Evolutionary conservation across 257 asterid genomes (phyloP).

Genomic region (Solanum chmielewskii): DNA sequence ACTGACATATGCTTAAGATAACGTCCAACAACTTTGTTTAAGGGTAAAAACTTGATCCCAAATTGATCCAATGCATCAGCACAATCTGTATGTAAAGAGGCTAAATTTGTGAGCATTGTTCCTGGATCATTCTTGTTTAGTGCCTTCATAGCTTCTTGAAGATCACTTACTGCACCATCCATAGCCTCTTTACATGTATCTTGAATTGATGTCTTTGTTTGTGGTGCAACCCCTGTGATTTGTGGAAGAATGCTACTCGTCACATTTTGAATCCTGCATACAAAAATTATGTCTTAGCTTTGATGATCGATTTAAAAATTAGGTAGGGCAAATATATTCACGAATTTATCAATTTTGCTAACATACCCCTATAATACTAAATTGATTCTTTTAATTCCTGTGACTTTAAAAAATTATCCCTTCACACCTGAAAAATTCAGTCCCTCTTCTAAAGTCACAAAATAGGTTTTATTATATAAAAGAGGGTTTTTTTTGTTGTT

Average conservation of each 20-base stretch:
- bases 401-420: too few species aligned
- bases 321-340: background rate
- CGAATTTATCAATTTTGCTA: too few species aligned
- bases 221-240: background rate
- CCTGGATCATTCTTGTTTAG: background rate
- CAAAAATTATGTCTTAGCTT: too few species aligned
- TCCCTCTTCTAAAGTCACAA: too few species aligned
- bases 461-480: too few species aligned
- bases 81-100: background rate
- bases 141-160: background rate
- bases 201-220: background rate
- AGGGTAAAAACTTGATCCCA: background rate
- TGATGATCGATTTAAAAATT: too few species aligned
- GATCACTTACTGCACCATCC: background rate
- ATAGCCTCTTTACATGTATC: background rate
- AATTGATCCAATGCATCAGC: slow-evolving; percentile 9
- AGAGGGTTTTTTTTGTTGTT: too few species aligned
- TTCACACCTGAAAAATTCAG: too few species aligned
- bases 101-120: background rate
- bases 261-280: background rate
- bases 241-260: background rate
- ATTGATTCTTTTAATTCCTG: too few species aligned
- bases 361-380: too few species aligned
- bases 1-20: background rate
- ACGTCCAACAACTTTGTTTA: background rate